Evolutionary conservation across 768 basidiomycete species (phyloP).

Genomic region (Amanita pseudoporphyria): DNA sequence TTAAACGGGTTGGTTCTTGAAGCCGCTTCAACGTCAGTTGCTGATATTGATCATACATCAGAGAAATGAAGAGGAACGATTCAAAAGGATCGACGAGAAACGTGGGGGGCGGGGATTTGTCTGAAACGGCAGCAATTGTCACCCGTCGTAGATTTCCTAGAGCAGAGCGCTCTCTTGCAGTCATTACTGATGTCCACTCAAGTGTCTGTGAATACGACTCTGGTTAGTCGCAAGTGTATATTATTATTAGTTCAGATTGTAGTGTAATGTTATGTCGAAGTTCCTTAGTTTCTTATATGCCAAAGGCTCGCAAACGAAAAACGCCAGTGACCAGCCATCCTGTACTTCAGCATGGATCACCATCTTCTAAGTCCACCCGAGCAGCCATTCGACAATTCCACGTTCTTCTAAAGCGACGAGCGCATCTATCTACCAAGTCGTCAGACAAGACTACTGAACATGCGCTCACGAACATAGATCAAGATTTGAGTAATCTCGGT

Average conservation of each 20-base stretch:
- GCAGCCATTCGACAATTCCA: conserved; percentile 76
- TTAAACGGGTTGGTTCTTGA: conserved; percentile 52
- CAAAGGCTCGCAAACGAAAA: conserved; percentile 28
- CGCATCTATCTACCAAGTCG: conserved; percentile 33
- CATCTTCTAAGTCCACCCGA: conserved; percentile 50
- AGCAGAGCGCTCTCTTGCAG: neutral
- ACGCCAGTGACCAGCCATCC: conserved; percentile 19
- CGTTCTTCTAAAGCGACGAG: conserved; percentile 61
- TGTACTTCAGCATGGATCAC: conserved; percentile 7
- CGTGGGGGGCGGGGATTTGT: conserved; percentile 84
- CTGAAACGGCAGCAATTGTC: conserved; percentile 30
- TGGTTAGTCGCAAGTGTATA: conserved; percentile 1
- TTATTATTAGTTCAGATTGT: neutral
- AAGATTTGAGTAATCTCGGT: conserved; percentile 59
- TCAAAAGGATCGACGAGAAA: conserved; percentile 85
- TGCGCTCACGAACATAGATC: conserved; percentile 43
- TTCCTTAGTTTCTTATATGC: conserved; percentile 17
- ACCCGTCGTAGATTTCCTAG: neutral
- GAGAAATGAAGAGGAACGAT: conserved; percentile 75
- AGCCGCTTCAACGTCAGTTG: neutral
- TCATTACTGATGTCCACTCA: neutral
- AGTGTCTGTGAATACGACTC: neutral
- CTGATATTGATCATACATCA: conserved; percentile 19
- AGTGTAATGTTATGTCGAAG: neutral
- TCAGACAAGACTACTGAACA: conserved; percentile 15